Percentiles rank a stretch among this genome's conserved stretches.
Evolutionary conservation across 2,329 filamentous ascomycete genomes (phyloP).

Genomic region (Xylariaceae sp.): DNA sequence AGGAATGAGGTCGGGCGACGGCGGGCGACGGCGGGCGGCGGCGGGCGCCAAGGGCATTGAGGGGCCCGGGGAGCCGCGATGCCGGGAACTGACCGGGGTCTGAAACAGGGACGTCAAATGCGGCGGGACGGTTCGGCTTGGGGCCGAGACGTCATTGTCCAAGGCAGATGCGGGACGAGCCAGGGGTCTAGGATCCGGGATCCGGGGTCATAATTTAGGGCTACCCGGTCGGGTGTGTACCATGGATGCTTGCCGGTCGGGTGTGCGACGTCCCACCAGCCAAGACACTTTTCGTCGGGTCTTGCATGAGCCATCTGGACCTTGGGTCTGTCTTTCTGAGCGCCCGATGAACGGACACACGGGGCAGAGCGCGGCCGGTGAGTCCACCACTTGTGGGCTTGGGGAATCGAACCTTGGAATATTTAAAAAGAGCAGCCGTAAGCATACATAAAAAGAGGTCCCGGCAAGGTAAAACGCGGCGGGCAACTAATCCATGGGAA

Average conservation of each 20-base stretch:
- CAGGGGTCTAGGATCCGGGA: slow-evolving; percentile 14
- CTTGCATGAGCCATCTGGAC: too few species aligned
- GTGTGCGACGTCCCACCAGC: not conserved
- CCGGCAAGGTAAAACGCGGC: too few species aligned
- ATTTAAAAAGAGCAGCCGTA: too few species aligned
- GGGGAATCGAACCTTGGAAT: too few species aligned
- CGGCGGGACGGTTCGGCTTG: slow-evolving; percentile 27
- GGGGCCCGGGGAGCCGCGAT: slow-evolving; percentile 15
- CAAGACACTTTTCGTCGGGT: not conserved
- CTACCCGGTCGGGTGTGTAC: slow-evolving; percentile 9
- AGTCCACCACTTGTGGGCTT: too few species aligned
- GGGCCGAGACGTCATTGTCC: slow-evolving; percentile 19
- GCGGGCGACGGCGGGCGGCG: not conserved
- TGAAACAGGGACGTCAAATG: slow-evolving; percentile 29
- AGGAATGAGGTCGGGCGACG: not conserved
- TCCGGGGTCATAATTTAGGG: slow-evolving; percentile 4
- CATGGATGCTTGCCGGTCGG: slow-evolving; percentile 6
- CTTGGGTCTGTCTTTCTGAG: too few species aligned
- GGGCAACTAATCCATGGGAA: too few species aligned
- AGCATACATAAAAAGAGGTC: too few species aligned
- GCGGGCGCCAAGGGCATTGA: slow-evolving; percentile 1
- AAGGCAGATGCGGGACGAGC: slow-evolving; percentile 21
- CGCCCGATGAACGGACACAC: too few species aligned
- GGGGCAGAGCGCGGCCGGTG: too few species aligned
- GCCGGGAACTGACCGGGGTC: slow-evolving; percentile 23